Conservation (phyloP, 2,329 filamentous ascomycete species). For the Fusarium sp. region DNA sequence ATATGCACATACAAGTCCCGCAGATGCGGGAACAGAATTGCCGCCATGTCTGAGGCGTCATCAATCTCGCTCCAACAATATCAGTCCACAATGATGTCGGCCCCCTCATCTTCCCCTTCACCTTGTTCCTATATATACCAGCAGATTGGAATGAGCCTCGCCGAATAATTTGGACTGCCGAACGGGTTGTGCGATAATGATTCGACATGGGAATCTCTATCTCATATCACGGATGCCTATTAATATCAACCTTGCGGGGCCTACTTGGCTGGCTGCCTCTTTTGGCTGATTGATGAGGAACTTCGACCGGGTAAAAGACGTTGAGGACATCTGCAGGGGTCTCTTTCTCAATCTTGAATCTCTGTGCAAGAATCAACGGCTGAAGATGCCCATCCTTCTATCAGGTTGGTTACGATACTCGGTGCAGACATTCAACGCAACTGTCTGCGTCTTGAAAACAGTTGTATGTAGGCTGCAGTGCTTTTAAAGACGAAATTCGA, state of each 20-base stretch:
- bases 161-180: background rate
- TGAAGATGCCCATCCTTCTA: background rate
- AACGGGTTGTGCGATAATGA: background rate
- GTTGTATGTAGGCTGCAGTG: background rate
- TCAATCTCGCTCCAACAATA: slow-evolving; percentile 41
- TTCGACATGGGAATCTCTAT: background rate
- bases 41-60: slow-evolving; percentile 42
- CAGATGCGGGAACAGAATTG: slow-evolving; percentile 28
- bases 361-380: slow-evolving; percentile 9
- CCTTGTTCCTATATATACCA: background rate
- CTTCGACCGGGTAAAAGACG: slow-evolving; percentile 12
- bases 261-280: background rate
- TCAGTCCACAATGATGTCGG: slow-evolving; percentile 48
- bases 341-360: background rate
- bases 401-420: background rate
- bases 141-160: background rate
- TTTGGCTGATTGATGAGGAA: slow-evolving; percentile 4
- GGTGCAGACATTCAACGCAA: background rate
- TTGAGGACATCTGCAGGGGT: slow-evolving; percentile 2
- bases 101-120: slow-evolving; percentile 15
- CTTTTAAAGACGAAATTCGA: background rate
- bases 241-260: background rate
- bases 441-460: slow-evolving; percentile 1
- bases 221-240: background rate
- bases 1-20: slow-evolving; percentile 32